These are phyloP conservation scores for Globisporangium alternatum DNA, from an alignment of 352 stramenopile species.

Conservation along the genomic window DNA sequence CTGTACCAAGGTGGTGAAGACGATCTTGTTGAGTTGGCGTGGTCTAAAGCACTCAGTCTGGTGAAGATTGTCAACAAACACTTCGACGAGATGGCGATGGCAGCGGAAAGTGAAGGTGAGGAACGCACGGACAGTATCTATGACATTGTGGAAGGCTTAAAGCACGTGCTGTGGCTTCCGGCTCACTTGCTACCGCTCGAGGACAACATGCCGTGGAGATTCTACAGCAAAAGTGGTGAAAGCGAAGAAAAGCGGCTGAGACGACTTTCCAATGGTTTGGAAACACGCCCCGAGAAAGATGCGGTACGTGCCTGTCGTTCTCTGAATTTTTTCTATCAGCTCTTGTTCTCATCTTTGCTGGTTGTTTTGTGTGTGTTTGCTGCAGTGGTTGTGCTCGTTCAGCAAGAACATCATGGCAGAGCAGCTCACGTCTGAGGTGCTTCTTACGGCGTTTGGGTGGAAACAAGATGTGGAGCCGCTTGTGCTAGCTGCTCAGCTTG, in stretches of 20 bases:
- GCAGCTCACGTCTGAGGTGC: constrained; percentile 46
- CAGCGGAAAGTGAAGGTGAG: constrained; percentile 11
- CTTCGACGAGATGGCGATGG: constrained; percentile 58
- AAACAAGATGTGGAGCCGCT: constrained; percentile 33
- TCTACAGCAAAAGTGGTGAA: not conserved
- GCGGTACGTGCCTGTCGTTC: constrained; percentile 33
- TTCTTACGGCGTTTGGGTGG: constrained; percentile 61
- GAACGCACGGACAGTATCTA: constrained; percentile 17
- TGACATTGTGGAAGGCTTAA: constrained; percentile 32
- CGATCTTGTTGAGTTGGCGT: constrained; percentile 23
- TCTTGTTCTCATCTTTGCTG: constrained; percentile 7
- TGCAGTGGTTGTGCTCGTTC: constrained; percentile 66
- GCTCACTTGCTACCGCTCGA: constrained; percentile 28
- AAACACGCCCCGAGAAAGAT: constrained; percentile 49
- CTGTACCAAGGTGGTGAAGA: constrained; percentile 32
- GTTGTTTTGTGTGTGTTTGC: not conserved
- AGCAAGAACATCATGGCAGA: constrained; percentile 51
- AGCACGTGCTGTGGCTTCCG: constrained; percentile 41
- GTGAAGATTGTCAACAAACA: constrained; percentile 72
- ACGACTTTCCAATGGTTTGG: constrained; percentile 36
- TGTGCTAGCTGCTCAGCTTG: constrained; percentile 50
- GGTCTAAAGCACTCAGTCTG: constrained; percentile 48
- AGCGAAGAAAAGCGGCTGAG: not conserved
- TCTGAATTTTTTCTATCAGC: not conserved
- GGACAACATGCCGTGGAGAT: constrained; percentile 62